A percentile compares a stretch with the other conserved stretches of the same genome.
phyloP scores from a whole-genome alignment of 257 asterid species.

The Prunella vulgaris region DNA sequence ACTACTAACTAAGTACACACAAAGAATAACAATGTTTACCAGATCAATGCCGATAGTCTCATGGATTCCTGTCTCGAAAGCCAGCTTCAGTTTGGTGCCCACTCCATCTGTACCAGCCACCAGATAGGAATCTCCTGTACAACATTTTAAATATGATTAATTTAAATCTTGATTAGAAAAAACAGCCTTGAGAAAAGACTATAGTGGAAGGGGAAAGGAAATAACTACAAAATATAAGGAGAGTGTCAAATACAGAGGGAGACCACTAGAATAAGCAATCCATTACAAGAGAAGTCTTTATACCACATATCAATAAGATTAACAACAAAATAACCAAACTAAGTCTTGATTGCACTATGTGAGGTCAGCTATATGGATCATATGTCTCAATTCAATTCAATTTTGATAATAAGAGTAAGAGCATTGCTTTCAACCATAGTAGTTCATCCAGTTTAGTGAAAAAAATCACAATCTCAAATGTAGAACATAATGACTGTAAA shows the following conservation, averaged over 20 bases:
- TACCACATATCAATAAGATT: too few relatives aligned
- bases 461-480: neutral
- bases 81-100: constrained; percentile 91
- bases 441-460: neutral
- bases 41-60: constrained; percentile 95
- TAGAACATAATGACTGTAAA: neutral
- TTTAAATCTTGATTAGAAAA: neutral
- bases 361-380: neutral
- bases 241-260: neutral
- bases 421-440: neutral
- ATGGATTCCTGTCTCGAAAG: constrained; percentile 93
- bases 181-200: neutral
- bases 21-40: constrained; percentile 33
- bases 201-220: neutral
- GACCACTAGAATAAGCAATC: neutral
- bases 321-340: neutral
- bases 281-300: neutral
- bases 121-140: constrained; percentile 79
- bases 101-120: constrained; percentile 99
- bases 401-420: neutral
- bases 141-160: neutral
- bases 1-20: neutral
- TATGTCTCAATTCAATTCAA: neutral
- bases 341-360: neutral
- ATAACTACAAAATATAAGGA: neutral